phyloP scores from a whole-genome alignment of 495 filamentous ascomycete genomes.

The Barbatosphaeria neglecta region DNA sequence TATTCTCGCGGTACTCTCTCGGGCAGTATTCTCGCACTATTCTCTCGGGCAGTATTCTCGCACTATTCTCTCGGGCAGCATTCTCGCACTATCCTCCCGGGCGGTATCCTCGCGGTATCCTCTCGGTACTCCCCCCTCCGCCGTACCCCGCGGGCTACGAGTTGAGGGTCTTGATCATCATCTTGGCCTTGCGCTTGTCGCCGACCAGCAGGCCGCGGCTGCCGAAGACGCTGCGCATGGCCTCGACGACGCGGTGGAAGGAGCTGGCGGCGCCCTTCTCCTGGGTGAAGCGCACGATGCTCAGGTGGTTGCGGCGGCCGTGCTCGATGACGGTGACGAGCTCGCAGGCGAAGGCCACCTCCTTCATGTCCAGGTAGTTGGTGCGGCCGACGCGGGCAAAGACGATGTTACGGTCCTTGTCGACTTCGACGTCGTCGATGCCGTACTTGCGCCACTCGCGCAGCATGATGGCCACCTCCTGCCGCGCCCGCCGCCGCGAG shows the following conservation, averaged over 20 bases:
- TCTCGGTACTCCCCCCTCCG: no score
- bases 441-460: constrained; percentile 72
- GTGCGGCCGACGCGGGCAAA: constrained; percentile 59
- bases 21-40: no score
- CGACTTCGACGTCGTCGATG: constrained; percentile 60
- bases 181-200: constrained; percentile 52
- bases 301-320: constrained; percentile 52
- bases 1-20: no score
- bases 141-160: no score
- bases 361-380: constrained; percentile 65
- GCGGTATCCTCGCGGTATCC: no score
- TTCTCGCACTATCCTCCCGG: no score
- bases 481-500: constrained; percentile 54
- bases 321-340: constrained; percentile 78
- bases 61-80: no score
- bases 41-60: no score
- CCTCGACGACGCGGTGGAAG: constrained; percentile 72
- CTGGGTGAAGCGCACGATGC: constrained; percentile 75
- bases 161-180: constrained; percentile 53
- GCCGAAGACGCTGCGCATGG: constrained; percentile 49
- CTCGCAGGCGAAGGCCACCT: constrained; percentile 69
- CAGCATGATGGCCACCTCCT: constrained; percentile 61
- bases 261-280: constrained; percentile 76
- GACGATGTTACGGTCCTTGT: constrained; percentile 61
- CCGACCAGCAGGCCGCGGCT: constrained; percentile 52